Evolutionary conservation across 306 rosid genomes (phyloP).

Genomic region (Begonia loranthoides): DNA sequence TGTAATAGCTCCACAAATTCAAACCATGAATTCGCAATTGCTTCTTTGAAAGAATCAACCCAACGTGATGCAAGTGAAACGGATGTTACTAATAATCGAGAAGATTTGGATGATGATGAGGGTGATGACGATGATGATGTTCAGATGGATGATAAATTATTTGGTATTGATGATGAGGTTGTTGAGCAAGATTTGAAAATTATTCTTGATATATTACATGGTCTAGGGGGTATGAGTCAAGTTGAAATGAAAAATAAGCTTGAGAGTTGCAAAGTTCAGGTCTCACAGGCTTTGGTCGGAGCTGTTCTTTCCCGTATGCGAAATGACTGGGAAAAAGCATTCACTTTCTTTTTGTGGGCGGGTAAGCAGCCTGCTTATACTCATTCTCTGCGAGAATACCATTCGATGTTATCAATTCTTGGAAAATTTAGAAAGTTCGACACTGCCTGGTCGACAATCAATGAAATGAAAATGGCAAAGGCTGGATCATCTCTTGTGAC

Average conservation of each 20-base stretch:
- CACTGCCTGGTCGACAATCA: conserved; percentile 73
- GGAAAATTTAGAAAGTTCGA: conserved; percentile 82
- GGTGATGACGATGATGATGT: conserved; percentile 14
- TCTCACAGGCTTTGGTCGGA: conserved; percentile 49
- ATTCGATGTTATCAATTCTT: conserved; percentile 70
- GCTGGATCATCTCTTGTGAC: conserved; percentile 40
- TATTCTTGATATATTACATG: conserved; percentile 42
- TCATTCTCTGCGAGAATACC: conserved; percentile 56
- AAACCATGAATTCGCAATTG: neutral
- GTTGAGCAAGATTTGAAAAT: conserved; percentile 28
- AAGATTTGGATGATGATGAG: conserved; percentile 8
- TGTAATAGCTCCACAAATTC: neutral
- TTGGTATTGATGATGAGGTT: conserved; percentile 19
- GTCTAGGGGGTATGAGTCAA: conserved; percentile 13
- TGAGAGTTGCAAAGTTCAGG: conserved; percentile 29
- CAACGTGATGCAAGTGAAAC: neutral
- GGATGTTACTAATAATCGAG: neutral
- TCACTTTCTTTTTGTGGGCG: conserved; percentile 79
- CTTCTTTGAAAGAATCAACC: neutral
- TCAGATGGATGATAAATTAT: conserved; percentile 7
- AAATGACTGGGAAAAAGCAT: conserved; percentile 82
- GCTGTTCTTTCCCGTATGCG: conserved; percentile 56
- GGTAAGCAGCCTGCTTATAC: conserved; percentile 55
- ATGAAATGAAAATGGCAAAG: conserved; percentile 48
- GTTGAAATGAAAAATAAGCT: conserved; percentile 37